Evolutionary conservation across 208 protist genomes (phyloP).

Genomic region (Angomonas ambiguus): DNA sequence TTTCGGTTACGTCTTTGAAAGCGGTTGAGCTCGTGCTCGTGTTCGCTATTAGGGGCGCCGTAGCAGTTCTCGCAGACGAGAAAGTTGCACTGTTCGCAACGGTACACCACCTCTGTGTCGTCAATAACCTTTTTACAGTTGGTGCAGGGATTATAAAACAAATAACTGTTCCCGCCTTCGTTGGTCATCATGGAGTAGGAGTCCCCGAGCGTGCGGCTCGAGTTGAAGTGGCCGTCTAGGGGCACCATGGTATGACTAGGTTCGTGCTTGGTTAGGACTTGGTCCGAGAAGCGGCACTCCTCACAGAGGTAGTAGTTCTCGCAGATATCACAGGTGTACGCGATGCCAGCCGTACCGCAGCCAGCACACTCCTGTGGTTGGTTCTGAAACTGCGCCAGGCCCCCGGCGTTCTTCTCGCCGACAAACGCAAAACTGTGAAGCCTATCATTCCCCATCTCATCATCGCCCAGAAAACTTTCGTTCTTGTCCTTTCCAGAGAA

Average conservation of each 20-base stretch:
- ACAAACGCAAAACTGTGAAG: background rate
- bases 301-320: constrained; percentile 53
- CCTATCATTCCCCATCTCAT: constrained; percentile 3
- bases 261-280: constrained; percentile 25
- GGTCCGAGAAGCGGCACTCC: constrained; percentile 36
- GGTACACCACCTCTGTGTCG: constrained; percentile 64
- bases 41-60: background rate
- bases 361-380: constrained; percentile 38
- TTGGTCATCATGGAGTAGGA: constrained; percentile 26
- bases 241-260: constrained; percentile 38
- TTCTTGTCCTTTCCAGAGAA: constrained; percentile 1
- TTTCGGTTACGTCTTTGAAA: constrained; percentile 48
- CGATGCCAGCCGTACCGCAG: constrained; percentile 36
- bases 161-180: constrained; percentile 37
- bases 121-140: constrained; percentile 49
- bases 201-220: constrained; percentile 43
- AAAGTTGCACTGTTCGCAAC: constrained; percentile 67
- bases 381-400: constrained; percentile 38
- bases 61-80: constrained; percentile 60
- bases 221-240: constrained; percentile 41
- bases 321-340: constrained; percentile 50
- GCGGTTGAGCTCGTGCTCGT: constrained; percentile 53
- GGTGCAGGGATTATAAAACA: constrained; percentile 78
- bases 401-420: background rate
- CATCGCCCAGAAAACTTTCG: background rate